A percentile compares a stretch with the other conserved stretches of the same genome.
phyloP scores from a whole-genome alignment of 306 rosid genomes.

The Lathyrus oleraceus region DNA sequence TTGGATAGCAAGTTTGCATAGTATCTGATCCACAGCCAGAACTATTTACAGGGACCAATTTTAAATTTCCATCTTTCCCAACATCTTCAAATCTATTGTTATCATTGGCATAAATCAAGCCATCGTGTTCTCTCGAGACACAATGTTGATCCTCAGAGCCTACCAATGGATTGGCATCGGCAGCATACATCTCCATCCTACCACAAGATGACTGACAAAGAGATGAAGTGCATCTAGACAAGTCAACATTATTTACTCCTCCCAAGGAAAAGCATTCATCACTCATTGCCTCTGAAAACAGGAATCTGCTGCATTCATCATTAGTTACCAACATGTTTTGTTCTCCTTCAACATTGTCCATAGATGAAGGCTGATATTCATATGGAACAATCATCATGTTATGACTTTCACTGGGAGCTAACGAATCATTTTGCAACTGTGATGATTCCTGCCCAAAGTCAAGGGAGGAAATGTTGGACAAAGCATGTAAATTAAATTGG shows the following conservation, averaged over 20 bases:
- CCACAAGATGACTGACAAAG: conserved; percentile 42
- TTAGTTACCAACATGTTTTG: conserved; percentile 62
- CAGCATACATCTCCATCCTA: conserved; percentile 4
- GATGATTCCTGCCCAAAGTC: conserved; percentile 59
- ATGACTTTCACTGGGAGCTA: conserved; percentile 48
- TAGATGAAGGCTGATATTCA: conserved; percentile 50
- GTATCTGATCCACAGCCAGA: conserved; percentile 52
- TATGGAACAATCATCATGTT: conserved; percentile 43
- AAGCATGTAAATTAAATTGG: conserved; percentile 50
- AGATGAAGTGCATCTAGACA: conserved; percentile 52
- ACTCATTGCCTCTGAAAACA: conserved; percentile 66
- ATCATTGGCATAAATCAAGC: conserved; percentile 57
- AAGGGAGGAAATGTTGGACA: conserved; percentile 57
- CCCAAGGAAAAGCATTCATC: conserved; percentile 53
- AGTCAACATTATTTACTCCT: conserved; percentile 46
- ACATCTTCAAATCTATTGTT: conserved; percentile 40
- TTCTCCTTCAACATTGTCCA: conserved; percentile 51
- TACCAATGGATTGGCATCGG: conserved; percentile 52
- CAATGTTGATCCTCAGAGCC: conserved; percentile 57
- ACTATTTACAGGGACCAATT: conserved; percentile 72
- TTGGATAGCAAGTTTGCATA: conserved; percentile 44
- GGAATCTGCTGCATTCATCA: conserved; percentile 82
- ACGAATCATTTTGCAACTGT: conserved; percentile 55
- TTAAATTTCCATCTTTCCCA: conserved; percentile 56
- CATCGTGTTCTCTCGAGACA: conserved; percentile 50